Evolutionary conservation across 2,329 filamentous ascomycete species (phyloP).

Genomic region (Didymella pomorum): DNA sequence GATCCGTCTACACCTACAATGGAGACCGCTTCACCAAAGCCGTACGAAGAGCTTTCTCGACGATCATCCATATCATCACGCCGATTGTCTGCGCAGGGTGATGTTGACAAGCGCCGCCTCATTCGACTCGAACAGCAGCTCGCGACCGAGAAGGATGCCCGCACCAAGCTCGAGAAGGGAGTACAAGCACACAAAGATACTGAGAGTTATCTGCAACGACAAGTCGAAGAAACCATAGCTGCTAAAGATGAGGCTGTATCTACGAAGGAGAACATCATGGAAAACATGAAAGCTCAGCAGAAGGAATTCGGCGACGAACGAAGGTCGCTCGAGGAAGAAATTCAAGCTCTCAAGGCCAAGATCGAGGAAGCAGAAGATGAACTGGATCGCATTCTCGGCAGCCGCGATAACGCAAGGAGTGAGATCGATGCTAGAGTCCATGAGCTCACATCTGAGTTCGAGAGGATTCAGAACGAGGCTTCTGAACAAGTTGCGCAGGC

Average conservation of each 20-base stretch:
- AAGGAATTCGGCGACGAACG: slow-evolving; percentile 87
- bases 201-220: slow-evolving; percentile 69
- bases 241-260: slow-evolving; percentile 92
- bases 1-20: slow-evolving; percentile 51
- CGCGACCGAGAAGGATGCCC: slow-evolving; percentile 73
- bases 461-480: slow-evolving; percentile 62
- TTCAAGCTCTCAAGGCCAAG: slow-evolving; percentile 76
- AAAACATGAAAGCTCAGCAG: slow-evolving; percentile 92
- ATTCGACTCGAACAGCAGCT: slow-evolving; percentile 80
- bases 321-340: slow-evolving; percentile 81
- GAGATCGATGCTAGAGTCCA: slow-evolving; percentile 73
- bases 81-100: slow-evolving; percentile 66
- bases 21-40: slow-evolving; percentile 45
- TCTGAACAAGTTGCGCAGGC: slow-evolving; percentile 59
- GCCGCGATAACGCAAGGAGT: slow-evolving; percentile 80
- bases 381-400: slow-evolving; percentile 82
- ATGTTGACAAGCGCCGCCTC: slow-evolving; percentile 69
- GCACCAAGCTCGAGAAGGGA: slow-evolving; percentile 73
- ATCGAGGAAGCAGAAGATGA: slow-evolving; percentile 93
- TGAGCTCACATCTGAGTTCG: slow-evolving; percentile 74
- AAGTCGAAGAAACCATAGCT: slow-evolving; percentile 84
- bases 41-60: slow-evolving; percentile 59
- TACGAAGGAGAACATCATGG: slow-evolving; percentile 91
- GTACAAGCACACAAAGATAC: slow-evolving; percentile 63
- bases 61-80: slow-evolving; percentile 68